These are phyloP conservation scores for Colletotrichum eleusines DNA, from an alignment of 2,329 filamentous ascomycete species.

Conservation along the genomic window DNA sequence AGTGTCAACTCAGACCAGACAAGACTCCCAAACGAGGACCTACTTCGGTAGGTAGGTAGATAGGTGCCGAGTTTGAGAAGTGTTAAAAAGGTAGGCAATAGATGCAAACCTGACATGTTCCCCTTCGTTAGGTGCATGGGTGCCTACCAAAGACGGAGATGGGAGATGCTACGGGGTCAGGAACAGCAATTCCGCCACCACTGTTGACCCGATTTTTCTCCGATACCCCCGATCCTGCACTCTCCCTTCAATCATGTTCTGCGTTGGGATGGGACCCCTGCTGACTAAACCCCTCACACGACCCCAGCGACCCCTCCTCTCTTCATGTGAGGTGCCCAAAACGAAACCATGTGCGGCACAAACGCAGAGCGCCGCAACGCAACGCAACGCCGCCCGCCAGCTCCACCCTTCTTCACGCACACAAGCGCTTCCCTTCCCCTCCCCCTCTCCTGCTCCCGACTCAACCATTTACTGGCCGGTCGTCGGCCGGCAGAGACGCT, in stretches of 20 bases:
- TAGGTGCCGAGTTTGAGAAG: not conserved
- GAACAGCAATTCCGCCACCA: slow-evolving; percentile 19
- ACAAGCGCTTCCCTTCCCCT: not conserved
- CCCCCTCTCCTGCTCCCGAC: not conserved
- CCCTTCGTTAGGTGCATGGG: too few species aligned
- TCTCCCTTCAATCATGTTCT: slow-evolving; percentile 20
- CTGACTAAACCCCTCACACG: slow-evolving; percentile 12
- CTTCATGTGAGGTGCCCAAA: slow-evolving; percentile 23
- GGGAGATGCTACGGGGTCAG: slow-evolving; percentile 16
- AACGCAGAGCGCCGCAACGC: not conserved
- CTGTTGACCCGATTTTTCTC: slow-evolving; percentile 21
- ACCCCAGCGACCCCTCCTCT: slow-evolving; percentile 33
- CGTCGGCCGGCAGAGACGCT: not conserved
- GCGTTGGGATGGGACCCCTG: not conserved
- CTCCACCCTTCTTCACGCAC: slow-evolving; percentile 7
- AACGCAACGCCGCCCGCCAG: too few species aligned
- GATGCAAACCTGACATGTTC: not conserved
- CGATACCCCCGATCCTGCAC: slow-evolving; percentile 5
- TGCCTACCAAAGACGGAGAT: slow-evolving; percentile 30
- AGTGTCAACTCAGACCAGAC: not conserved
- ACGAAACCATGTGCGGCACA: slow-evolving; percentile 5
- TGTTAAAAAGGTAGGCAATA: not conserved
- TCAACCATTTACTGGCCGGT: not conserved
- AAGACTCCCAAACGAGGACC: too few species aligned
- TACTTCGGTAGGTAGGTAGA: not conserved